Base-by-base conservation (phyloP, 225 moss, liverwort and hornwort species). In the Takakia lepidozioides region DNA sequence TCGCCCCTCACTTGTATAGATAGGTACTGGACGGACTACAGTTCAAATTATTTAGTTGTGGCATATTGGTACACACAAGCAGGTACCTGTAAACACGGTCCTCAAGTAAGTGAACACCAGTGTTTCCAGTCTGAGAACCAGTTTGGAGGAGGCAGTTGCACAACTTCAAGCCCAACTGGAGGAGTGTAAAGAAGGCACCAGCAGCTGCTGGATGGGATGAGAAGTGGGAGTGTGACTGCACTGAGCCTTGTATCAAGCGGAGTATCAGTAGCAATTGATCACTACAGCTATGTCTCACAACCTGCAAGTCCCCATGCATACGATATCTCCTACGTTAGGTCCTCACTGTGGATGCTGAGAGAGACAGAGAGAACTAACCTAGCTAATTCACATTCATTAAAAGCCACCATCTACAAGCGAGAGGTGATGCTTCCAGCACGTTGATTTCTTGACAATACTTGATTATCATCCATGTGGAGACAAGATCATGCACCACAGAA, bases 11-110 rank as follows among this genome's bases (percentile, higher is more conserved):
- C n/a, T n/a, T n/a, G n/a, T n/a, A n/a, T n/a, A n/a, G n/a, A n/a
- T n/a, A n/a, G 75, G 48, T 60, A 73, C 88, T 78, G 85, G 36
- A 70, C 70, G 51, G 88, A 78, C 50, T 73, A 68, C 41, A 71
- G 72, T 43, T 78, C 63, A 82, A 85, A 88, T 82, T 85, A 88
- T 48, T 75, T 70, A 56, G 85, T 59, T 27, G 85, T 85, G 73
- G 76, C 82, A 69, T 83, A 81, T 58, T 56, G 51, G 29, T 48
- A 21, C 48, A 29, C 20, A 29, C 27, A 19, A 56, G 38, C n/a
- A 26, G 43, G 29, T 53, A 84, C 86, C 83, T 88, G 53, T 75
- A 84, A 43, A 78, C 67, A 21, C 85, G 88, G 32, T 82, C 81
- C 52, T 68, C 67, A 46, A 88, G 60, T 47, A 88, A 68, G 34